Conservation (phyloP, 345 rosid species). For the Aquilaria sinensis region DNA sequence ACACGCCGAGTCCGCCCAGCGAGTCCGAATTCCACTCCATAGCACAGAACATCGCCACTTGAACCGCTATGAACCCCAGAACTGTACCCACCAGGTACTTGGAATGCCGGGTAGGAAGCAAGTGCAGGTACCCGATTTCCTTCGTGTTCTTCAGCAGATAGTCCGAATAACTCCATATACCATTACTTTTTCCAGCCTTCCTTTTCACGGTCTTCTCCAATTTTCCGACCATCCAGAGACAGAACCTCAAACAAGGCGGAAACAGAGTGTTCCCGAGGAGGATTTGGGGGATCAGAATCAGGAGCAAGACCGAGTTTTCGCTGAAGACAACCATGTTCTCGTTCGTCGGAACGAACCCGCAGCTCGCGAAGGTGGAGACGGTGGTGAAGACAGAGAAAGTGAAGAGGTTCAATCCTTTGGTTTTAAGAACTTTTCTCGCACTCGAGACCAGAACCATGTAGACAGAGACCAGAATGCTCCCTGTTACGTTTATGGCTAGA, state of each 20-base stretch:
- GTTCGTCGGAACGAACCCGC: slow-evolving; percentile 53
- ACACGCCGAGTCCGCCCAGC: slow-evolving; percentile 15
- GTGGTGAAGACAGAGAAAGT: slow-evolving; percentile 41
- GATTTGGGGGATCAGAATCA: slow-evolving; percentile 31
- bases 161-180: not conserved
- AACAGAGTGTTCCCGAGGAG: slow-evolving; percentile 29
- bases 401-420: slow-evolving; percentile 18
- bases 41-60: slow-evolving; percentile 18
- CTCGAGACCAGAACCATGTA: slow-evolving; percentile 19
- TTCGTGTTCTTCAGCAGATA: slow-evolving; percentile 12
- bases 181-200: not conserved
- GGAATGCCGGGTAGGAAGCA: slow-evolving; percentile 11
- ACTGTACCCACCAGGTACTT: slow-evolving; percentile 15
- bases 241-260: slow-evolving; percentile 13
- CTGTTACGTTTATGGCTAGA: slow-evolving; percentile 15
- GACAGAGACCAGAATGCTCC: slow-evolving; percentile 17
- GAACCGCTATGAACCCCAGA: slow-evolving; percentile 18
- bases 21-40: slow-evolving; percentile 29
- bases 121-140: slow-evolving; percentile 18
- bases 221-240: slow-evolving; percentile 24
- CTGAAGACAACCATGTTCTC: slow-evolving; percentile 46
- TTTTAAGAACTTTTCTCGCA: slow-evolving; percentile 23
- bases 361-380: slow-evolving; percentile 36
- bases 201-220: slow-evolving; percentile 5
- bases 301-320: slow-evolving; percentile 30